Conservation (phyloP, 2,329 filamentous ascomycete species). For the Chaetothyriales sp. region DNA sequence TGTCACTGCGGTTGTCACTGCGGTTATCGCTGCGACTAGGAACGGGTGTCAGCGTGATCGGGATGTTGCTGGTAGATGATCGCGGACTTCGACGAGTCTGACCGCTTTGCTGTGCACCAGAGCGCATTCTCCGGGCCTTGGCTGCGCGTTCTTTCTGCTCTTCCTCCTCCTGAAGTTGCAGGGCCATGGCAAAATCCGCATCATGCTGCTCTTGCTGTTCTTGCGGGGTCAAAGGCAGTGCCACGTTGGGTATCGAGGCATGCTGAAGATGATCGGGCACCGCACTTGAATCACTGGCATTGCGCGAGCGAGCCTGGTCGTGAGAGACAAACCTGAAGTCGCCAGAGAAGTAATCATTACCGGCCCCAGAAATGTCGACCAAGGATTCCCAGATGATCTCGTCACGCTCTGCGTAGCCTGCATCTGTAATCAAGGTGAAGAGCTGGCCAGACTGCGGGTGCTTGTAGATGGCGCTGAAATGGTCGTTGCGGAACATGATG, state of each 20-base stretch:
- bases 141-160: conserved; percentile 32
- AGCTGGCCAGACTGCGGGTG: conserved; percentile 64
- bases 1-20: conserved; percentile 11
- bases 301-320: conserved; percentile 7
- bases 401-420: conserved; percentile 71
- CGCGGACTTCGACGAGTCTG: not conserved
- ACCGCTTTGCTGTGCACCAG: not conserved
- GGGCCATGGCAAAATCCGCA: conserved; percentile 63
- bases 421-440: conserved; percentile 78
- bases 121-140: conserved; percentile 6
- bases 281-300: conserved; percentile 3
- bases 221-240: conserved; percentile 25
- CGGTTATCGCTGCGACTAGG: conserved; percentile 10
- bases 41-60: conserved; percentile 1
- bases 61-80: conserved; percentile 2
- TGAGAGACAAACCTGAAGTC: conserved; percentile 78
- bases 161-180: conserved; percentile 91
- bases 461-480: conserved; percentile 87
- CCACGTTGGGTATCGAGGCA: conserved; percentile 2
- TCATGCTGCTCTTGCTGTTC: conserved; percentile 56
- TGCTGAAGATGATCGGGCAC: conserved; percentile 6
- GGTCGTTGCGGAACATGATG: conserved; percentile 91
- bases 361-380: conserved; percentile 70
- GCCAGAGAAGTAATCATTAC: conserved; percentile 71
- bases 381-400: conserved; percentile 95